Base-by-base conservation (phyloP, 208 protist genomes). In the Vickermania ingenoplastis region DNA sequence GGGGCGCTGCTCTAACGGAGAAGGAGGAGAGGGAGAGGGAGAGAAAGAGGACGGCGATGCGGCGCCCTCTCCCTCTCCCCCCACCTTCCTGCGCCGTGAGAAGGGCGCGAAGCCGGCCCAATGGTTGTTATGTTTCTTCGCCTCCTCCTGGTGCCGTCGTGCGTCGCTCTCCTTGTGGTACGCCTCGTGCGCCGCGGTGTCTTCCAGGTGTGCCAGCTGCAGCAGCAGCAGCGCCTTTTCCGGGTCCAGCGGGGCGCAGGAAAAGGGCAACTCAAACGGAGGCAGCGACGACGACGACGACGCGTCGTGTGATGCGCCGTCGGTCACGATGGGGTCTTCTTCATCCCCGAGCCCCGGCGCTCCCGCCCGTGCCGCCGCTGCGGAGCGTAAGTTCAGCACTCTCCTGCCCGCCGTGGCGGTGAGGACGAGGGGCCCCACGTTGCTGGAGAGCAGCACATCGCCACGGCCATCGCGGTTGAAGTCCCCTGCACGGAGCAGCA, bases 371-470 rank as follows among this genome's bases (percentile, higher is more conserved):
- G 7, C 11, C 36, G 36, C 11, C 11, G 36, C 36, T 7, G 36
- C 36, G 36, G 36, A 17, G 36, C 17, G 36, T 17, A 45, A 7
- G 17, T 45, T 45, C 11, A 45, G 7, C 36, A 45, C 36, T 45
- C 36, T 7, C 7, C 17, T 17, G 11, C 36, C 36, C 17, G 4
- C 29, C 7, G 57, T 57, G 3, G 56, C 36, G 0, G 60, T 68
- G n/a, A 92, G 67, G 52, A 89, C 31, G 14, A 88, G 63, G 2
- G 81, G 79, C 1, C 83, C 79, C 22, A 67, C 64, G 58, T 71
- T 80, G 59, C 73, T 89, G n/a, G 81, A 73, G 30, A 88, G 65
- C 3, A 89, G 3, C 2, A 90, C 7, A 49, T 92, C 86, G 11
- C 58, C 56, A 17, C 75, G 64, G 21, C 81, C 62, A 65, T 90